Conservation (phyloP, 208 protist genomes). For the Phytomonas sp. region DNA sequence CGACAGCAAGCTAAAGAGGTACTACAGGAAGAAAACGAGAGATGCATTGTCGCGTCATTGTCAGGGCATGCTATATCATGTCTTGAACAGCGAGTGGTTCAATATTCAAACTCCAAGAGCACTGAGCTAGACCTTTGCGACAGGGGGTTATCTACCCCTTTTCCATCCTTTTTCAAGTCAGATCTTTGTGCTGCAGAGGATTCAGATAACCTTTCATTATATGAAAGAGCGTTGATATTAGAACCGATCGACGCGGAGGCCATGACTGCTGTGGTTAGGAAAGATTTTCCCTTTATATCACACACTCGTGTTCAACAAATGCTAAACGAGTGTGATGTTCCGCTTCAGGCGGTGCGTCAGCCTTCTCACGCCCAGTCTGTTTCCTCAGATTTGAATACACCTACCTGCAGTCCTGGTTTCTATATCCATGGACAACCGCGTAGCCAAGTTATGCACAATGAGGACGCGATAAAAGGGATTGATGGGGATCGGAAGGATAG, state of each 20-base stretch:
- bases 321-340: conserved; percentile 45
- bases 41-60: conserved; percentile 56
- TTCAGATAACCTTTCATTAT: conserved; percentile 12
- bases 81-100: conserved; percentile 24
- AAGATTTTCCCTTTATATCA: conserved; percentile 50
- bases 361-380: background rate
- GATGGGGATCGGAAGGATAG: background rate
- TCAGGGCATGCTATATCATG: conserved; percentile 34
- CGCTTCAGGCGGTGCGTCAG: conserved; percentile 18
- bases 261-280: conserved; percentile 25
- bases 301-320: conserved; percentile 39
- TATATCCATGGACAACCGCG: background rate
- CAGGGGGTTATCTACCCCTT: background rate
- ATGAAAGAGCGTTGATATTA: conserved; percentile 52
- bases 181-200: background rate
- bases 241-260: conserved; percentile 48
- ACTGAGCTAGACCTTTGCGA: background rate
- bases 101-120: background rate
- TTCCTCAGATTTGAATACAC: background rate
- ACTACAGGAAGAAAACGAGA: conserved; percentile 39
- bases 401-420: background rate
- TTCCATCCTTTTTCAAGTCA: background rate
- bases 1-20: conserved; percentile 30
- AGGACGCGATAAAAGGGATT: background rate
- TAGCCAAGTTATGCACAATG: background rate